Percentiles rank a stretch among this genome's conserved stretches.
These are phyloP conservation scores for Raffaelea arxii DNA, from an alignment of 2,329 filamentous ascomycete genomes.

Conservation along the genomic window DNA sequence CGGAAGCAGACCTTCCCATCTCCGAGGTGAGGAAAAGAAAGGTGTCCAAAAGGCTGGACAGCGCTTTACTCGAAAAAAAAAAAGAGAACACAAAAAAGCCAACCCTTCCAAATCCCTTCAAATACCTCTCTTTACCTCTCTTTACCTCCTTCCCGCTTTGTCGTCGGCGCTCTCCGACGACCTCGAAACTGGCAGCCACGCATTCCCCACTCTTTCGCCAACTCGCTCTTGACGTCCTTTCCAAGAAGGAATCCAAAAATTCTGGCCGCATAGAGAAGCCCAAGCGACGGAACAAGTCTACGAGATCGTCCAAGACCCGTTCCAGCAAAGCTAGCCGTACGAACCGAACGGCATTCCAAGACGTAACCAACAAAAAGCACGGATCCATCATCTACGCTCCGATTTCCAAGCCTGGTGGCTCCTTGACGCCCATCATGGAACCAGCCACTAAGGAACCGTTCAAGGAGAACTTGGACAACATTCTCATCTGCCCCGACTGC, in stretches of 20 bases:
- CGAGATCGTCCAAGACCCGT: no score
- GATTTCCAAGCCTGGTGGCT: not conserved
- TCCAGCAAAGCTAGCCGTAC: no score
- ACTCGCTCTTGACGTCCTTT: slow-evolving; percentile 35
- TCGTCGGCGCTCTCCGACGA: slow-evolving; percentile 9
- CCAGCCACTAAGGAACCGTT: slow-evolving; percentile 33
- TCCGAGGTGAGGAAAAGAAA: no score
- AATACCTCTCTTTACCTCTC: no score
- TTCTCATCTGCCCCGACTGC: slow-evolving; percentile 83
- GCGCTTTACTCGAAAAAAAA: no score
- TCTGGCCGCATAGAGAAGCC: no score
- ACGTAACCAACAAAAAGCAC: slow-evolving; percentile 13
- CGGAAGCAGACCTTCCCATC: no score
- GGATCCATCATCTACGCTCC: not conserved
- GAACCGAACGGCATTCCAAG: slow-evolving; percentile 13
- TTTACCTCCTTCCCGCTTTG: no score
- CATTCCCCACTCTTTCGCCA: slow-evolving; percentile 63
- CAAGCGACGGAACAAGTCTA: no score
- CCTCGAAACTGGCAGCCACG: slow-evolving; percentile 45
- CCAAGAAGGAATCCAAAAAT: slow-evolving; percentile 23
- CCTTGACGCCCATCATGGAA: slow-evolving; percentile 4
- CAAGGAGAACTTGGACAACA: slow-evolving; percentile 74
- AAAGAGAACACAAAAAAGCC: no score
- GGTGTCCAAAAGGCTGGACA: no score
- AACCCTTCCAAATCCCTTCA: no score